Evolutionary conservation across 2,329 filamentous ascomycete genomes (phyloP), one percentile per base, ranked within the genome.

Genomic region (Trichoderma pleuroti): DNA sequence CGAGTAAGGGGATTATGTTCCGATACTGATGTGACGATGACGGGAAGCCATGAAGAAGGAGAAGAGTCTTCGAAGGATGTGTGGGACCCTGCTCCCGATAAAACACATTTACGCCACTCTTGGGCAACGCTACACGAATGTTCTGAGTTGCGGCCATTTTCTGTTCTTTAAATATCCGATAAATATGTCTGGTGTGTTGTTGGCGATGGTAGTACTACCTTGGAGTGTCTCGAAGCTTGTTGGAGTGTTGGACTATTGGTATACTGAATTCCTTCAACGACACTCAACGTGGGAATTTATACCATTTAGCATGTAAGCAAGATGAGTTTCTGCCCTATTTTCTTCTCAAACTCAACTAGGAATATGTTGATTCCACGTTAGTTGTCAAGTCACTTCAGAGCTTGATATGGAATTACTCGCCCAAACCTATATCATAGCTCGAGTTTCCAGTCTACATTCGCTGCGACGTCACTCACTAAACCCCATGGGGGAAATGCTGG

Each of bases 11-110:
- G 18, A 68, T 68, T 7, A 68, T 68, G 28, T 60, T 39, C 8
- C 65, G 54, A 34, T 68, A 68, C 24, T 68, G 65, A 12, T 68
- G 65, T 9, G 65, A 68, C n/a, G 65, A 68, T 0, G 65, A 60
- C n/a, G 65, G 65, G 65, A 68, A 68, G n/a, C 65, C 65, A 26
- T 68, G 65, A 21, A 68, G 54, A 11, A 68, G 65, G 8, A 68
- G 36, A 26, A 68, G 28, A 5, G 65, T 68, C n/a, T 42, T 68
- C 10, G 65, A 68, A 9, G 54, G 36, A 5, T 60, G 12, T 16
- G 52, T 28, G 39, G 65, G 65, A 49, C 65, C 46, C 28, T 68
- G 52, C 5, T 68, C 65, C 11, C 65, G 65, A 60, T 68, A 68
- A n/a, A 68, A 68, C 3, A 68, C 18, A 26, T 68, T 49, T 9